Percentiles rank a stretch among this genome's conserved stretches.
Conservation (phyloP, 805 yeast species). For the Candida morakotiae region DNA sequence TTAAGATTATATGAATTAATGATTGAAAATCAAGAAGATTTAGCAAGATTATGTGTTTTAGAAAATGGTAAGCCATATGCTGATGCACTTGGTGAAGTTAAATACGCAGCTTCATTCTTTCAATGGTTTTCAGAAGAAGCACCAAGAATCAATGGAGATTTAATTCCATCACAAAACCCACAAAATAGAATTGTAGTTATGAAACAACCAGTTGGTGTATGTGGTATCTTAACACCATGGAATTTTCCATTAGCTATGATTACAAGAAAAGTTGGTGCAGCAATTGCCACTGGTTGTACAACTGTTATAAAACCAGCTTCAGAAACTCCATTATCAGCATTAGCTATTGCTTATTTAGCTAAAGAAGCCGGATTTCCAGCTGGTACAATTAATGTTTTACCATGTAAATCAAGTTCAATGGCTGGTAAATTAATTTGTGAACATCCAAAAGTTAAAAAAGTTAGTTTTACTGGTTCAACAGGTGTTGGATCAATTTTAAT, state of each 20-base stretch:
- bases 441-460: slow-evolving; percentile 44
- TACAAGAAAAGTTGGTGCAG: slow-evolving; percentile 70
- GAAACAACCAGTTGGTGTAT: slow-evolving; percentile 78
- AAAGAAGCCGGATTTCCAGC: slow-evolving; percentile 67
- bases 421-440: slow-evolving; percentile 53
- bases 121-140: slow-evolving; percentile 91
- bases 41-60: slow-evolving; percentile 58
- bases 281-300: slow-evolving; percentile 77
- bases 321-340: slow-evolving; percentile 71
- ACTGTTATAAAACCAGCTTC: slow-evolving; percentile 73
- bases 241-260: slow-evolving; percentile 82
- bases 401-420: slow-evolving; percentile 41
- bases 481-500: slow-evolving; percentile 56
- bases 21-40: slow-evolving; percentile 56
- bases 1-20: slow-evolving; percentile 50
- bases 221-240: slow-evolving; percentile 81
- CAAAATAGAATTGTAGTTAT: slow-evolving; percentile 50
- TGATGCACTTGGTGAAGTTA: slow-evolving; percentile 71
- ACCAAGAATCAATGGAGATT: slow-evolving; percentile 65
- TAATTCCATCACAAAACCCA: slow-evolving; percentile 51
- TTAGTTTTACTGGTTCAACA: slow-evolving; percentile 65
- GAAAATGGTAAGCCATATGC: slow-evolving; percentile 75
- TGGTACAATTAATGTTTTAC: slow-evolving; percentile 64
- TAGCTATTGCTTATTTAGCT: slow-evolving; percentile 59
- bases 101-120: slow-evolving; percentile 68